Evolutionary conservation across 129 eudicot genomes (phyloP).

Genomic region (sunflower (Helianthus annuus)): HanXRQr2.0-SUNRISE NC_035441.2:180258627-180259126

Average conservation of each 20-base stretch:
- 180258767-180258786: slow-evolving; percentile 55
- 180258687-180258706: slow-evolving; percentile 36
- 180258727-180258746: slow-evolving; percentile 40
- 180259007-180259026: slow-evolving; percentile 50
- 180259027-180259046: slow-evolving; percentile 34
- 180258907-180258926: slow-evolving; percentile 43
- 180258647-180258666: slow-evolving; percentile 35
- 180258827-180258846: slow-evolving; percentile 72
- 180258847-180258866: slow-evolving; percentile 70
- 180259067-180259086: slow-evolving; percentile 60
- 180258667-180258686: slow-evolving; percentile 59
- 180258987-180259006: slow-evolving; percentile 66
- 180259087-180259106: slow-evolving; percentile 58
- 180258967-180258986: slow-evolving; percentile 60
- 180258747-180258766: slow-evolving; percentile 59
- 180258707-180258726: slow-evolving; percentile 43
- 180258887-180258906: slow-evolving; percentile 59
- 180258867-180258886: slow-evolving; percentile 62
- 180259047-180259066: slow-evolving; percentile 60
- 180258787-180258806: slow-evolving; percentile 62
- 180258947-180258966: slow-evolving; percentile 53
- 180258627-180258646: background rate
- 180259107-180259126: slow-evolving; percentile 62
- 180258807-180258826: slow-evolving; percentile 82
- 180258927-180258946: slow-evolving; percentile 52